Base-by-base conservation (phyloP, 192 early-diverging fungal genomes). In the Dimargaris verticillata region DNA sequence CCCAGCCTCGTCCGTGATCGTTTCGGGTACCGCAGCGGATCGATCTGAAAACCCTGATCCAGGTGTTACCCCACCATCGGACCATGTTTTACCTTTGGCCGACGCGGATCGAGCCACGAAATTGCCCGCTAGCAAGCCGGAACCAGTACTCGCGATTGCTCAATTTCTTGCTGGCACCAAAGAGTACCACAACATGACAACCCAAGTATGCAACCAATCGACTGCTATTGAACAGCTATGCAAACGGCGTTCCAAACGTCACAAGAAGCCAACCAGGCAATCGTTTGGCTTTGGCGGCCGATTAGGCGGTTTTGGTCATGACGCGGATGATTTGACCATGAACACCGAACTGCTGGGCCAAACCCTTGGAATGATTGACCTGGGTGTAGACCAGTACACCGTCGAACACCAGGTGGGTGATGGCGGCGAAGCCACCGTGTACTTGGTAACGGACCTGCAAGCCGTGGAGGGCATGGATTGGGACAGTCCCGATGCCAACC, bases 341-440 rank as follows among this genome's bases (percentile, higher is more conserved):
- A 59, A 59, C 57, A 59, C 57, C 18, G 57, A 59, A 44, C 9
- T 59, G 43, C 57, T 59, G 9, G 57, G 57, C n/a, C 57, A 59
- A 44, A 22, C 28, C 14, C 29, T 59, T 28, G 57, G 57, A 10
- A 59, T 59, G 28, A 33, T 59, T 10, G 57, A 59, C 28, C 42
- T 59, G n/a, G 57, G 57, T 10, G 33, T 38, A 5, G 26, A 59
- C 57, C 57, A 59, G 41, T 59, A 59, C n/a, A 59, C 57, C 17
- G 42, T 59, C 18, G 57, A 59, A 25, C 15, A 18, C 43, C 29
- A 59, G 42, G 11, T 59, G 57, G 57, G 57, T 3, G 57, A 59
- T 6, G 57, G 57, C n/a, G 57, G 57, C n/a, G 57, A 59, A 5
- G 57, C 57, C 26, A n/a, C 25, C 0, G 57, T 59, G 22, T 59